phyloP scores from a whole-genome alignment of 2,329 filamentous ascomycete genomes.

The Lasiodiplodia gonubiensis region DNA sequence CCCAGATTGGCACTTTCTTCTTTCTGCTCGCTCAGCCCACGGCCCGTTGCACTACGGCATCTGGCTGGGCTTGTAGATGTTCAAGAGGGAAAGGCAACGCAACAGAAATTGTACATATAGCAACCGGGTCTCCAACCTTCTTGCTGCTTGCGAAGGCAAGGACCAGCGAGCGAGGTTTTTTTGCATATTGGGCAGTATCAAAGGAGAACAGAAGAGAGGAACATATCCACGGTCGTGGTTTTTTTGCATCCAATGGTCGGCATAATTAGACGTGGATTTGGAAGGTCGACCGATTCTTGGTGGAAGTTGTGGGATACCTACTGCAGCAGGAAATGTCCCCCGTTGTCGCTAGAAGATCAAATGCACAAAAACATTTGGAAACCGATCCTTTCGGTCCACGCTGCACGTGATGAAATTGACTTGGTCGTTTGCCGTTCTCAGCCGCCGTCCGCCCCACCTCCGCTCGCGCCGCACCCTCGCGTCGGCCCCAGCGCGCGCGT shows the following conservation, averaged over 20 bases:
- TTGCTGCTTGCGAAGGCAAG: constrained; percentile 7
- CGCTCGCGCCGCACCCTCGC: neutral
- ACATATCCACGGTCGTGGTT: neutral
- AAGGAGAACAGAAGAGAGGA: neutral
- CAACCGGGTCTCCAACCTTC: constrained; percentile 1
- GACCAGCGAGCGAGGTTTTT: neutral
- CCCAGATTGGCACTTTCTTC: constrained; percentile 15
- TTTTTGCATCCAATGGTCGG: constrained; percentile 5
- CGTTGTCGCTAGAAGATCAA: constrained; percentile 26
- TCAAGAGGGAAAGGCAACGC: neutral
- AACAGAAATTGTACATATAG: constrained; percentile 27
- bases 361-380: constrained; percentile 24
- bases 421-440: too few relatives aligned
- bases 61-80: constrained; percentile 6
- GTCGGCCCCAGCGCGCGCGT: neutral
- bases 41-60: neutral
- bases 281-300: constrained; percentile 8
- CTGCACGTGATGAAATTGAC: constrained; percentile 1
- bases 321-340: constrained; percentile 19
- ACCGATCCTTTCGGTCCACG: neutral
- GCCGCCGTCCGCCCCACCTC: constrained; percentile 13
- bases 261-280: constrained; percentile 16
- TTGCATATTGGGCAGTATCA: constrained; percentile 13
- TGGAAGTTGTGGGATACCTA: constrained; percentile 24
- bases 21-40: constrained; percentile 11